Evolutionary conservation across 2,329 filamentous ascomycete species (phyloP), one percentile per base, ranked within the genome.

Genomic region (Colletotrichum endophyticum): DNA sequence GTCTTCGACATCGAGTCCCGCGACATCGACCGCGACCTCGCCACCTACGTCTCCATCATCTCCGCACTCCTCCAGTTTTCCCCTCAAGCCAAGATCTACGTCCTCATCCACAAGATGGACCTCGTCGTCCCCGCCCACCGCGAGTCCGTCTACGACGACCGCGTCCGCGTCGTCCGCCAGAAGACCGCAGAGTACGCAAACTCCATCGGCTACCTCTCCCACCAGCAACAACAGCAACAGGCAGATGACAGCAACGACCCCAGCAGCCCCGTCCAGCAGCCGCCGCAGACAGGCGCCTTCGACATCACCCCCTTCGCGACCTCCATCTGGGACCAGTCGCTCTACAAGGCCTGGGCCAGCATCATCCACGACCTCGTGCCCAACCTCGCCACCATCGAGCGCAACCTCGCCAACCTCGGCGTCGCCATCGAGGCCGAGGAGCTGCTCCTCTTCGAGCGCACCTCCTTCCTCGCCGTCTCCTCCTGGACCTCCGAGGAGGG

Each of bases 291-390:
- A 30, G 73, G 78, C 27, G 79, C 79, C 56, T 92, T 98, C 83
- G 91, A 93, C 78, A 90, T 98, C 77, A 95, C 95, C 75, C 96
- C 96, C 76, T 99, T 98, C 84, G 95, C 96, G 12, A 99, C 96
- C 36, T 98, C 95, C 71, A 99, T 99, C 83, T 99, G 97, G 97
- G 97, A 99, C 83, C 97, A 99, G 87, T 98, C 95, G 72, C 89
- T 99, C 49, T 99, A 99, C 89, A 98, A 98, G 85, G 97, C 97
- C 2, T 99, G 97, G 97, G 97, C 97, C 0, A 95, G 95, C 83
- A 98, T 99, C 81, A 98, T 99, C 77, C 97, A 99, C 88, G 96
- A 96, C 83, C 90, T 99, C 62, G 97, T 99, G n/a, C 97, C 97
- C 5, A 99, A 99, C 81, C 91, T 98, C 2, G 89, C 93, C 22